Evolutionary conservation across 495 filamentous ascomycete species (phyloP), one percentile per base, ranked within the genome.

Genomic region (Penicillium lagena): DNA sequence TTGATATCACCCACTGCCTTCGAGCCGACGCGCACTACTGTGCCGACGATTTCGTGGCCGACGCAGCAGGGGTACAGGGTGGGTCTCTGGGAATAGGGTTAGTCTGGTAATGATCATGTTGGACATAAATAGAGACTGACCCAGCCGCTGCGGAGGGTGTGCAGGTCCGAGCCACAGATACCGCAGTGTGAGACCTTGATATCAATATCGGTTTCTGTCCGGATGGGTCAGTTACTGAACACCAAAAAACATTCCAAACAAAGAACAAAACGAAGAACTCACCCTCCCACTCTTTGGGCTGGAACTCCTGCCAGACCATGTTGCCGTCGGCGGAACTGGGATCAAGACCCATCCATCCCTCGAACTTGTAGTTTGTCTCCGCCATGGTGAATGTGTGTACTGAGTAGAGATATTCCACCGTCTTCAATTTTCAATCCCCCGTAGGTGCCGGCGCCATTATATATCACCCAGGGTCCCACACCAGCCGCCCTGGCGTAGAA

Each of bases 1-100:
- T 87, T 83, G 63, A 95, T 72, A 33, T 73, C 63, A 7, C 58
- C 70, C 40, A 77, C 76, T 8, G 77, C 85, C 37, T 86, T 73
- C 41, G 65, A 72, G 29, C 89, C 90, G 12, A 91, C 83, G 12
- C 81, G 81, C 15, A 90, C 82, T 10, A 79, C 87, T 7, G 65
- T 80, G 36, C 90, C 90, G 27, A 90, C 81, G 32, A 96, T 85
- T 59, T 96, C 90, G 64, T 93, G 89, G 39, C 87, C 89, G 27
- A 90, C 87, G 56, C 79, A 79, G 65, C 73, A 79, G 14, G 87
- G 86, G 63, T 89, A 90, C 1, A 64, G 48, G 35, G 81, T 79
- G 11, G 73, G 72, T 7, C 75, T 47, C 66, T 69, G 35, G 17
- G 12, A 17, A 29, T 13, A 9, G n/a, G 30, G 38, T 55, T 46